Evolutionary conservation across 495 filamentous ascomycete species (phyloP), one percentile per base, ranked within the genome.

Genomic region (Pseudoneurospora amorphoporcata): DNA sequence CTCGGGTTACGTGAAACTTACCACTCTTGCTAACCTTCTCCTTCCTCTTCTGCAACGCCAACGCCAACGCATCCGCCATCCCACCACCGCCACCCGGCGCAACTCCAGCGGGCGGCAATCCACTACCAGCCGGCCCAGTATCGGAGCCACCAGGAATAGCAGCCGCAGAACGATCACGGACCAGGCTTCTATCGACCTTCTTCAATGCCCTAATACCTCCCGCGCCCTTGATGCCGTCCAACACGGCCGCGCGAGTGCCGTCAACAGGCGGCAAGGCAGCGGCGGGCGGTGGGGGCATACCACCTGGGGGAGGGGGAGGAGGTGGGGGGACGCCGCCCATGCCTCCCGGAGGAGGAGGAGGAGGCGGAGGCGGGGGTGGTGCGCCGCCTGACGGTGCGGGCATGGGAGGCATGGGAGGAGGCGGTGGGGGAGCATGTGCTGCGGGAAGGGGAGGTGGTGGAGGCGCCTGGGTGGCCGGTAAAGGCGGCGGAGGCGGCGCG

Each of bases 11-110:
- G 39, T 29, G 32, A 69, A 68, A 90, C 93, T 88, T 90, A 98
- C 94, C 94, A 84, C 92, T 95, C 78, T 89, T 87, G 79, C 92
- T 91, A 78, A 97, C 94, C 85, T 94, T 95, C 82, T 91, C 87
- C 83, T 97, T 97, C 82, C 94, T 84, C 83, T 92, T 88, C 74
- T 88, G 87, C 73, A 95, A 82, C 65, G 91, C 92, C 71, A 88
- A 89, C 72, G 92, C 91, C 72, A 98, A 82, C 69, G 93, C 94
- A 81, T 91, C 91, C 37, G 92, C 92, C 87, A 98, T 86, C 72
- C 88, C 92, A 39, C 86, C 88, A 14, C 81, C 85, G 3, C 78
- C 85, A 40, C 79, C 80, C 17, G 84, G 81, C 39, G 87, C 84
- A 72, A 87, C 83, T 4, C 82, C 84, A 1, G 81, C 78, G 4